phyloP scores from a whole-genome alignment of 192 early-diverging fungal genomes.

The Dissophora ornata region DNA sequence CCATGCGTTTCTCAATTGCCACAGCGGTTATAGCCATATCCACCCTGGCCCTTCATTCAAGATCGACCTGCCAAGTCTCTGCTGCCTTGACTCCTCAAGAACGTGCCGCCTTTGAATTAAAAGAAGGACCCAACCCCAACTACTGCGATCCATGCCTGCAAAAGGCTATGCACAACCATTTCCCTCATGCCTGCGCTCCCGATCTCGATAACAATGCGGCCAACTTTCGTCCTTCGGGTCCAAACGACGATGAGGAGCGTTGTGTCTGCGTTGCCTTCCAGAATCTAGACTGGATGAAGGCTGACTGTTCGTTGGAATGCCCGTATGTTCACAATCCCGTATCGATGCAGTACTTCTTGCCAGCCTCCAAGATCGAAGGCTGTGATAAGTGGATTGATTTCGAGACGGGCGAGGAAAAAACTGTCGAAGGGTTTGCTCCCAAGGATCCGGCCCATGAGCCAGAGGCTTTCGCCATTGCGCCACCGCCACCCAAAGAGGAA shows the following conservation, averaged over 20 bases:
- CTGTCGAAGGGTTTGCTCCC: conserved; percentile 2
- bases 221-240: conserved; percentile 23
- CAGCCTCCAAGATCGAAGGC: conserved; percentile 36
- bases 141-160: conserved; percentile 32
- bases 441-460: conserved; percentile 29
- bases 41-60: conserved; percentile 28
- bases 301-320: conserved; percentile 47
- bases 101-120: conserved; percentile 8
- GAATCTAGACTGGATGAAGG: conserved; percentile 53
- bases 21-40: conserved; percentile 18
- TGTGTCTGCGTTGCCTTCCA: conserved; percentile 45
- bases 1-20: conserved; percentile 36
- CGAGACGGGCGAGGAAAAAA: conserved; percentile 23
- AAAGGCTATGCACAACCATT: conserved; percentile 55
- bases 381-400: conserved; percentile 51
- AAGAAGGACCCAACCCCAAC: conserved; percentile 14
- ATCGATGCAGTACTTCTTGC: conserved; percentile 41
- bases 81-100: conserved; percentile 23
- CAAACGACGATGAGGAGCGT: conserved; percentile 32
- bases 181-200: conserved; percentile 37
- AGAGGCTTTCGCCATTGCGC: conserved; percentile 28
- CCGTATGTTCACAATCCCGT: conserved; percentile 21
- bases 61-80: conserved; percentile 15
- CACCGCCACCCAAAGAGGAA: conserved; percentile 6
- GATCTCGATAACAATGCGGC: conserved; percentile 15